Base-by-base conservation (phyloP, 441 rosid species). In the Corymbia citriodora region DNA sequence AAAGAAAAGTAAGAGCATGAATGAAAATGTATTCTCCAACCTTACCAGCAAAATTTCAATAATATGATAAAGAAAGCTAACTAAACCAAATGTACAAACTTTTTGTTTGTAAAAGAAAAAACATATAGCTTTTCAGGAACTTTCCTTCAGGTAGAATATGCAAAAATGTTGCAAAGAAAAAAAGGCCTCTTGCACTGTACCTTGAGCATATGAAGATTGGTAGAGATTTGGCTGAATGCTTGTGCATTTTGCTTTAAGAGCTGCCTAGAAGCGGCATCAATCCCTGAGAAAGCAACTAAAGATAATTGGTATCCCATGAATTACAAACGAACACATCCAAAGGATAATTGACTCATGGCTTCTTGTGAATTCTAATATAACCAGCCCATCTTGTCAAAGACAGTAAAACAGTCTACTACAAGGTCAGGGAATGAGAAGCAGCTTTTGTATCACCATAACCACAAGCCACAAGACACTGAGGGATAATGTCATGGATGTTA, bases 221-320 rank as follows among this genome's bases (percentile, higher is more conserved):
- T 93, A 90, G 94, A 91, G 89, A 98, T 98, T 92, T 94, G 96
- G 93, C 91, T 92, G 92, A 98, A 94, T 74, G 96, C 95, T 93
- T 94, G 94, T 89, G 91, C 92, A 92, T 97, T 98, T 93, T 97
- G 97, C 90, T 96, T 97, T 93, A 98, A 93, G 53, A 96, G 97
- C 92, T 93, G 95, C 92, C 94, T 91, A 70, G 95, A 90, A 87
- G 93, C 90, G 45, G 96, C 94, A 90, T 94, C 94, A 90, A 95
- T 91, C 92, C 97, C 99, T 96, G 96, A 90, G 86, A 48, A 81
- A 81, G 86, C 53, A 81, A 81, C 86, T 13, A 49, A 45, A 79
- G 53, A 92, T 91, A 92, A 55, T 88, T 85, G 90, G 36, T n/a
- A 45, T 92, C 91, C 89, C 81, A 87, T 90, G 57, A 45, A 36